A percentile compares a stretch with the other conserved stretches of the same genome.
phyloP scores from a whole-genome alignment of 1,284 basidiomycete species.

The Boletellus deceptivus region DNA sequence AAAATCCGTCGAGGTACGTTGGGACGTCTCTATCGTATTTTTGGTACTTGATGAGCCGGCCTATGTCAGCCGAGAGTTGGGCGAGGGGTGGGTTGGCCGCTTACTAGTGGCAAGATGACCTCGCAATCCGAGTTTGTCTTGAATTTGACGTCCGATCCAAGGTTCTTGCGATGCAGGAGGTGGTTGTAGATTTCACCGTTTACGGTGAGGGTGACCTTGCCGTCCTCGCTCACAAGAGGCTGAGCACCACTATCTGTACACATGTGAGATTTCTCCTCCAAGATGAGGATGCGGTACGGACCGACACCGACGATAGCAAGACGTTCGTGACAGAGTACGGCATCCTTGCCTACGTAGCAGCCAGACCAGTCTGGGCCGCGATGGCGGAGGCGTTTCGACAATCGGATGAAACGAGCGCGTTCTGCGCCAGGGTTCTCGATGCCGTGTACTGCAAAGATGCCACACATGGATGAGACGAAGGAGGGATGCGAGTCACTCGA shows the following conservation, averaged over 20 bases:
- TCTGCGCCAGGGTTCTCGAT: constrained; percentile 68
- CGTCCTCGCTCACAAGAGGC: constrained; percentile 87
- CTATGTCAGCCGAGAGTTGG: constrained; percentile 2
- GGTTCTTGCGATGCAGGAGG: constrained; percentile 70
- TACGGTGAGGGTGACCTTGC: constrained; percentile 85
- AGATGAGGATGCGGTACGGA: constrained; percentile 42
- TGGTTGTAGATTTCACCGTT: constrained; percentile 99
- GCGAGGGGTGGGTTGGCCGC: constrained; percentile 21
- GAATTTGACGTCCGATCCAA: constrained; percentile 74
- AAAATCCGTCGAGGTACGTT: constrained; percentile 94
- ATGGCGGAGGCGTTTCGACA: constrained; percentile 88
- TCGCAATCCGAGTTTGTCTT: constrained; percentile 99
- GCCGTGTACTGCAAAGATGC: constrained; percentile 84
- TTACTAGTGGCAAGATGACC: constrained; percentile 91
- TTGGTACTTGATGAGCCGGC: constrained; percentile 60
- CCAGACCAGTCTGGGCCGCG: constrained; percentile 97
- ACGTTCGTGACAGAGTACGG: constrained; percentile 85
- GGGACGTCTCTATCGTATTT: constrained; percentile 79
- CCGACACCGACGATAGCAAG: constrained; percentile 98
- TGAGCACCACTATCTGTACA: constrained; percentile 91
- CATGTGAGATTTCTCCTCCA: constrained; percentile 10
- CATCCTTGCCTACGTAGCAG: constrained; percentile 80
- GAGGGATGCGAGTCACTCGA: too few relatives aligned
- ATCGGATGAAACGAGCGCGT: constrained; percentile 74
- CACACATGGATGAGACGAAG: constrained; percentile 63